These are phyloP conservation scores for Neltuma alba DNA, from an alignment of 306 rosid species.

Conservation along the genomic window DNA sequence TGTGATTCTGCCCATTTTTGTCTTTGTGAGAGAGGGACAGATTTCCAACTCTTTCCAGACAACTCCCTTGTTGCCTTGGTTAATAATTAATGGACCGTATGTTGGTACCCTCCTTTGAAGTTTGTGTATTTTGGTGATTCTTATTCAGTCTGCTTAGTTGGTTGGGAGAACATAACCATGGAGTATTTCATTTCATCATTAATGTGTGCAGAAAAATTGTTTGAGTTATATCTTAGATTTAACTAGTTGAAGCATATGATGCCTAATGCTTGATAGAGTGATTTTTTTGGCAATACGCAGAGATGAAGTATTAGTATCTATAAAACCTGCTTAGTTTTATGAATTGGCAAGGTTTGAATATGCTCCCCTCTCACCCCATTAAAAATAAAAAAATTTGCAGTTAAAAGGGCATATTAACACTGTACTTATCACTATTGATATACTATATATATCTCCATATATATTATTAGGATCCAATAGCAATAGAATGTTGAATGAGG, in stretches of 20 bases:
- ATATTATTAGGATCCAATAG: background rate
- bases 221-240: constrained; percentile 2
- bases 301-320: background rate
- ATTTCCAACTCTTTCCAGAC: background rate
- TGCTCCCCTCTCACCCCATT: background rate
- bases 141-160: background rate
- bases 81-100: background rate
- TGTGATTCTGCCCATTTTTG: background rate
- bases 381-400: background rate
- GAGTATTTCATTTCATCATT: background rate
- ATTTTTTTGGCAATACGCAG: background rate
- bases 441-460: background rate
- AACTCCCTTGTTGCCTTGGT: background rate
- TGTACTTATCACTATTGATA: background rate
- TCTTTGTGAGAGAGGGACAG: background rate
- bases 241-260: background rate
- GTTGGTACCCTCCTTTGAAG: background rate
- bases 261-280: background rate
- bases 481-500: background rate
- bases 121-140: background rate
- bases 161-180: background rate
- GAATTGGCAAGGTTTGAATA: no score
- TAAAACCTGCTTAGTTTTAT: constrained; percentile 8
- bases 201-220: background rate
- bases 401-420: background rate